A percentile compares a stretch with the other conserved stretches of the same genome.
phyloP scores from a whole-genome alignment of 2,329 filamentous ascomycete species.

The Dactylonectria macrodidyma region DNA sequence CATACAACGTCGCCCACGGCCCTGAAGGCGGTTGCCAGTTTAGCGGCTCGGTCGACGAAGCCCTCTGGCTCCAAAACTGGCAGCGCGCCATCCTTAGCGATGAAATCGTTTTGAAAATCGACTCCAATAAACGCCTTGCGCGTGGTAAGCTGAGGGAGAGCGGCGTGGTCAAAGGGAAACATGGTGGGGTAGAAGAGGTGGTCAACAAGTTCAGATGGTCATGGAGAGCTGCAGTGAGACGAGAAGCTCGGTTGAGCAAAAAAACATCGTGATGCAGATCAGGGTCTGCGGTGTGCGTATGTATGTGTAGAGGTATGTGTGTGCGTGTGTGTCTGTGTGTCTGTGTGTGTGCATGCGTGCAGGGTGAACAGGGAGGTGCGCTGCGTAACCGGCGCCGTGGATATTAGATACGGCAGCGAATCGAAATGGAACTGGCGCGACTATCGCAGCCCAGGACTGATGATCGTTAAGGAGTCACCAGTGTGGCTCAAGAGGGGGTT shows the following conservation, averaged over 20 bases:
- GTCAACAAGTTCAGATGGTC: slow-evolving; percentile 3
- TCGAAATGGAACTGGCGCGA: slow-evolving; percentile 4
- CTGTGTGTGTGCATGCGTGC: slow-evolving; percentile 11
- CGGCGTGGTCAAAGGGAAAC: slow-evolving; percentile 70
- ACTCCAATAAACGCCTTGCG: slow-evolving; percentile 84
- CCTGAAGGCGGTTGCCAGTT: slow-evolving; percentile 81
- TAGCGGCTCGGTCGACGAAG: slow-evolving; percentile 77
- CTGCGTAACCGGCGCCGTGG: slow-evolving; percentile 6
- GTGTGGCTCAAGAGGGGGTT: background rate
- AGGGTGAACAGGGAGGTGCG: slow-evolving; percentile 14
- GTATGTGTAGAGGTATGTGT: too few species aligned
- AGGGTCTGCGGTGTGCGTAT: slow-evolving; percentile 19
- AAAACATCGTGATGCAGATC: slow-evolving; percentile 37
- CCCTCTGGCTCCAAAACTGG: slow-evolving; percentile 74
- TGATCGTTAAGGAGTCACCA: background rate
- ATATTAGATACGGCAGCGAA: slow-evolving; percentile 14
- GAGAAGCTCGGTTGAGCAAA: slow-evolving; percentile 29
- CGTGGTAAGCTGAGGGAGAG: slow-evolving; percentile 70
- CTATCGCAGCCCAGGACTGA: slow-evolving; percentile 5
- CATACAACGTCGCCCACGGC: slow-evolving; percentile 82
- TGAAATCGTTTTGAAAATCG: slow-evolving; percentile 93
- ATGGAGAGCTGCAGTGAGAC: slow-evolving; percentile 27
- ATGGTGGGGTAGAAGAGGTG: slow-evolving; percentile 50
- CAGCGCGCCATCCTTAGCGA: slow-evolving; percentile 77
- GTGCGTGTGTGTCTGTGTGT: too few species aligned